These are phyloP conservation scores for Arthrobotrys pseudoclavata DNA, from an alignment of 2,329 filamentous ascomycete species.

Conservation along the genomic window DNA sequence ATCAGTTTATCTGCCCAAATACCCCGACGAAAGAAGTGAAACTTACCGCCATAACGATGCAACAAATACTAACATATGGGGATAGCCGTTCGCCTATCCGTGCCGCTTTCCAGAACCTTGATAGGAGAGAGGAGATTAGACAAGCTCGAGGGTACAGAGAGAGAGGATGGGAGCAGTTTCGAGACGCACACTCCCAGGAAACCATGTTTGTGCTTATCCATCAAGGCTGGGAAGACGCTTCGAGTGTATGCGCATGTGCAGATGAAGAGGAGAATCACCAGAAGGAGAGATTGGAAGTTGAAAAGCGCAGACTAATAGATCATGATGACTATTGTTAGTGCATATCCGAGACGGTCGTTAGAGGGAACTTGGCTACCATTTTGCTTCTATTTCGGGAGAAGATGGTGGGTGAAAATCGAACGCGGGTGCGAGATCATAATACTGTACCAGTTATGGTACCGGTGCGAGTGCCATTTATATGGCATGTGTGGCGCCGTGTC, in stretches of 20 bases:
- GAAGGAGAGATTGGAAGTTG: slow-evolving; percentile 97
- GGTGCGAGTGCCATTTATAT: too few species aligned
- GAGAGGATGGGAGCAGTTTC: background rate
- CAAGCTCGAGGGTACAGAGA: background rate
- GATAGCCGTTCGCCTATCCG: slow-evolving; percentile 92
- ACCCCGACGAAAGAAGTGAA: background rate
- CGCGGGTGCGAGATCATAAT: too few species aligned
- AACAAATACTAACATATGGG: slow-evolving; percentile 95
- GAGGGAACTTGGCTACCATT: slow-evolving; percentile 11
- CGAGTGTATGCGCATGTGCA: slow-evolving; percentile 96
- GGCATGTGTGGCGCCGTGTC: too few species aligned
- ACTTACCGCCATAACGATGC: slow-evolving; percentile 90
- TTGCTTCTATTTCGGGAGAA: background rate
- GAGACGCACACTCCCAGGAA: slow-evolving; percentile 71
- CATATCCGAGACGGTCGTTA: background rate
- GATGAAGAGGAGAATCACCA: slow-evolving; percentile 93
- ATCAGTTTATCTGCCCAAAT: background rate
- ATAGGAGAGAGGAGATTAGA: slow-evolving; percentile 3
- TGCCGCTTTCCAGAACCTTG: slow-evolving; percentile 89
- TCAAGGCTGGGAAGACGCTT: slow-evolving; percentile 86
- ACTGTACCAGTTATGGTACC: too few species aligned
- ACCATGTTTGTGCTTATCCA: slow-evolving; percentile 90
- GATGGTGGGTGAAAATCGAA: background rate
- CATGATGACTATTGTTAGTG: background rate
- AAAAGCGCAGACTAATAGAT: slow-evolving; percentile 85